Percentiles rank a stretch among this genome's conserved stretches.
Evolutionary conservation across 768 basidiomycete species (phyloP).

Genomic region (Hygrophoropsis aurantiaca): DNA sequence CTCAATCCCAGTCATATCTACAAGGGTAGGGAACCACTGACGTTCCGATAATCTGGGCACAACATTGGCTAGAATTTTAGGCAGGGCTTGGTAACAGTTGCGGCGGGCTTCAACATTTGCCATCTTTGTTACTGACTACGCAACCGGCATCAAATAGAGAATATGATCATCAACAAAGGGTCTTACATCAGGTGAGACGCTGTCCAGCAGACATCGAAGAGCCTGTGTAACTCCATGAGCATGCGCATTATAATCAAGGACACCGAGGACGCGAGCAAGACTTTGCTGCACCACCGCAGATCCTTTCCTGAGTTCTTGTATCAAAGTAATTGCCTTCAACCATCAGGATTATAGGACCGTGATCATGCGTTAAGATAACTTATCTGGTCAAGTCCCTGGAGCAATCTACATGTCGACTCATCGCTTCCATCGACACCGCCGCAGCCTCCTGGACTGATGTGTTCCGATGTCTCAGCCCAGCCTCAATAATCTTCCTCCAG

Average conservation of each 20-base stretch:
- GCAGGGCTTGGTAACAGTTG: slow-evolving; percentile 48
- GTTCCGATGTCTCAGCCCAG: slow-evolving; percentile 67
- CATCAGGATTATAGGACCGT: slow-evolving; percentile 14
- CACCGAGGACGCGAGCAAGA: slow-evolving; percentile 67
- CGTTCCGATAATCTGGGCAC: slow-evolving; percentile 42
- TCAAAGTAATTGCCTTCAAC: slow-evolving; percentile 48
- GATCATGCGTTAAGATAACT: slow-evolving; percentile 36
- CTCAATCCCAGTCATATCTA: slow-evolving; percentile 7
- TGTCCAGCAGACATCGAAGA: slow-evolving; percentile 57
- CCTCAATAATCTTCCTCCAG: slow-evolving; percentile 72
- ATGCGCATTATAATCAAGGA: slow-evolving; percentile 61
- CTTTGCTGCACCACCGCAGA: slow-evolving; percentile 66
- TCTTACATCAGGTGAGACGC: slow-evolving; percentile 56
- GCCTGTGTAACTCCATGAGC: slow-evolving; percentile 54
- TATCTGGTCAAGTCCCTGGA: slow-evolving; percentile 69
- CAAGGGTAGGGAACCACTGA: slow-evolving; percentile 32
- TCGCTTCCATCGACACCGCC: slow-evolving; percentile 63
- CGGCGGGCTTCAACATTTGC: slow-evolving; percentile 59
- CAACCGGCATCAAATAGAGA: slow-evolving; percentile 15
- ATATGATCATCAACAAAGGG: slow-evolving; percentile 9
- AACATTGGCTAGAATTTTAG: slow-evolving; percentile 47
- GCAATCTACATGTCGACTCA: slow-evolving; percentile 71
- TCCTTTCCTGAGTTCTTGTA: slow-evolving; percentile 56
- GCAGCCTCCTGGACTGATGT: slow-evolving; percentile 72
- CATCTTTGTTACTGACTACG: slow-evolving; percentile 34